Evolutionary conservation across 805 yeast genomes (phyloP), one percentile per base, ranked within the genome.

Genomic region (Kuraishia molischiana): DNA sequence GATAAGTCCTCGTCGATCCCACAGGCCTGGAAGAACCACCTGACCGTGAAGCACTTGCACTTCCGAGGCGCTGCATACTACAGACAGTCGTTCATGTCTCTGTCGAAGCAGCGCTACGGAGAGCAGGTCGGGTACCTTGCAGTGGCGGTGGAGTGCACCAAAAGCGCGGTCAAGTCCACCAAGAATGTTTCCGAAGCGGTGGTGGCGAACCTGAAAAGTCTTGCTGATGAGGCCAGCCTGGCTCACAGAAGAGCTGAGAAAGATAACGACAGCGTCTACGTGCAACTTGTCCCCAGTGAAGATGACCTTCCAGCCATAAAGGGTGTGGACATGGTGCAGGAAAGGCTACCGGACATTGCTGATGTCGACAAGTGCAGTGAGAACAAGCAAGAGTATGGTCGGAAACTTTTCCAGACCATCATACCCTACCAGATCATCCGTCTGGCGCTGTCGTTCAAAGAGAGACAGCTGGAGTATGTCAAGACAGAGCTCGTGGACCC

Each of bases 181-280:
- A 64, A 63, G 37, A 65, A 66, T 38, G 74, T 70, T 1, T 43
- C 54, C n/a, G 47, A 54, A 8, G 37, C 59, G 2, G 77, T 76
- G 0, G 44, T 67, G 4, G 71, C 67, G 4, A 86, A 80, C 49
- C 54, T 77, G 8, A 47, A 57, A 14, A 77, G 78, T 0, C 64
- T 89, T 15, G 44, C 53, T 1, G 52, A 54, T 3, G 64, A 67
- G 2, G 62, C 83, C 1, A 51, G 58, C 8, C 66, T 63, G 1
- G 63, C 68, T 1, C 49, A 79, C 8, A 57, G 63, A 14, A 62
- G 70, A 3, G 74, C 89, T 0, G 86, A 82, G 44, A 69, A 77
- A 45, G 96, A 87, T 45, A 87, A 87, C 52, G 89, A 86, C 49
- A 62, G 86, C 47, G 77, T 89, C 4, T 85, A 85, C 54, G 58